Evolutionary conservation across 2,329 filamentous ascomycete genomes (phyloP).

Genomic region (Plectosphaerella cucumerina): DNA sequence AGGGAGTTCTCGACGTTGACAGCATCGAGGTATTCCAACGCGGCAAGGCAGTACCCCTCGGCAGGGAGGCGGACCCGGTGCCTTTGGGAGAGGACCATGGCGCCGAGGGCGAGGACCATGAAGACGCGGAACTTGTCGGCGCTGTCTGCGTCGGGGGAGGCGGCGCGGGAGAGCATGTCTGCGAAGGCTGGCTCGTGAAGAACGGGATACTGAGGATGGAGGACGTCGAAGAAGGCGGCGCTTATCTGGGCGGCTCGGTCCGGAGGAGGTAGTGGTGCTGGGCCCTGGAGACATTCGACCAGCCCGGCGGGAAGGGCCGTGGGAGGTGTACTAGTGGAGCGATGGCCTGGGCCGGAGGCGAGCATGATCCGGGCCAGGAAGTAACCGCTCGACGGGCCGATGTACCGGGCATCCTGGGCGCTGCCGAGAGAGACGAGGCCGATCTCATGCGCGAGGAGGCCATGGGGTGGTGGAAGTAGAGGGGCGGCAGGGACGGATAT

Average conservation of each 20-base stretch:
- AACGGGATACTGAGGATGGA: slow-evolving; percentile 46
- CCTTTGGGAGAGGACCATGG: slow-evolving; percentile 38
- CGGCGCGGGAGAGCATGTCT: slow-evolving; percentile 2
- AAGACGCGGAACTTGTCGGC: slow-evolving; percentile 40
- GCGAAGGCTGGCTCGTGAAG: slow-evolving; percentile 40
- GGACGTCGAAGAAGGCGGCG: slow-evolving; percentile 41
- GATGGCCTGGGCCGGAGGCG: slow-evolving; percentile 21
- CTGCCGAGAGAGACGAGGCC: slow-evolving; percentile 45
- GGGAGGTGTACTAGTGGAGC: slow-evolving; percentile 1
- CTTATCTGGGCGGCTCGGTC: slow-evolving; percentile 35
- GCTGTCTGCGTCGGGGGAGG: slow-evolving; percentile 16
- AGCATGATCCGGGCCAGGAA: slow-evolving; percentile 47
- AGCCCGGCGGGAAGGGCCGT: slow-evolving; percentile 19
- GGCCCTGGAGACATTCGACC: slow-evolving; percentile 25
- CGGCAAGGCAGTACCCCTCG: slow-evolving; percentile 44
- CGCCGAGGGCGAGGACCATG: slow-evolving; percentile 49
- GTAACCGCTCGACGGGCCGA: slow-evolving; percentile 52
- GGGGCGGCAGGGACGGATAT: slow-evolving; percentile 7
- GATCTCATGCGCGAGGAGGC: slow-evolving; percentile 42
- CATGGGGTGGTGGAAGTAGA: slow-evolving; percentile 14
- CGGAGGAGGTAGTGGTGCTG: slow-evolving; percentile 22
- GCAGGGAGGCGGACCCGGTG: slow-evolving; percentile 38
- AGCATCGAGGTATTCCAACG: slow-evolving; percentile 40
- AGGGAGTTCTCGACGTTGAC: slow-evolving; percentile 44
- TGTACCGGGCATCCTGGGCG: slow-evolving; percentile 44